phyloP scores from a whole-genome alignment of 2,329 filamentous ascomycete genomes.

The Paracoccidioides lutzii region DNA sequence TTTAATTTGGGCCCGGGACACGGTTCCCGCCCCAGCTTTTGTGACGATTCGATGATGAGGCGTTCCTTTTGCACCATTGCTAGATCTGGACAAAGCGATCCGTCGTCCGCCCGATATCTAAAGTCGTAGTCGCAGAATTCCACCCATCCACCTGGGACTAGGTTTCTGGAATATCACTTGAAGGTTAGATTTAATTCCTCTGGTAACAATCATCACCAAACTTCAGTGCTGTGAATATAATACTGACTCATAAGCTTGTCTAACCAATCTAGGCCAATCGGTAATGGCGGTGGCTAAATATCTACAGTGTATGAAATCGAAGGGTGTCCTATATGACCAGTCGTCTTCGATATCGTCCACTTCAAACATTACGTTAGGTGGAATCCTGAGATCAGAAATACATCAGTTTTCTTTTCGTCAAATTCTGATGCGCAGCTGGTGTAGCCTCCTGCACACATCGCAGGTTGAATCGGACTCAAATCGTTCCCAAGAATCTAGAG shows the following conservation, averaged over 20 bases:
- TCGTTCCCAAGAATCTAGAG: slow-evolving; percentile 10
- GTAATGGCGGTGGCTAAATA: slow-evolving; percentile 40
- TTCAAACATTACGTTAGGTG: slow-evolving; percentile 48
- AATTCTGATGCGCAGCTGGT: not conserved
- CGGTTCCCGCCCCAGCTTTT: slow-evolving; percentile 11
- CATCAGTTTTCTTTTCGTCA: not conserved
- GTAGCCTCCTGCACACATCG: slow-evolving; percentile 7
- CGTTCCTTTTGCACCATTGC: slow-evolving; percentile 3
- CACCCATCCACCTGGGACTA: slow-evolving; percentile 21
- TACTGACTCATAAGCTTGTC: slow-evolving; percentile 22
- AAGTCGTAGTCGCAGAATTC: slow-evolving; percentile 27
- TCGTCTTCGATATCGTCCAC: slow-evolving; percentile 50
- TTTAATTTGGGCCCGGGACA: slow-evolving; percentile 8
- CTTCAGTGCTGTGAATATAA: not conserved
- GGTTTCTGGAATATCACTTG: not conserved
- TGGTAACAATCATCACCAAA: not conserved
- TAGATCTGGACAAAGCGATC: slow-evolving; percentile 11
- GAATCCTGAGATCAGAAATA: slow-evolving; percentile 30
- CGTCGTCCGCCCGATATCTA: slow-evolving; percentile 18
- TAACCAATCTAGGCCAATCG: slow-evolving; percentile 40
- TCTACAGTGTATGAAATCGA: slow-evolving; percentile 45
- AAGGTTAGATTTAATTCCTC: not conserved
- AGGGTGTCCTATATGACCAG: slow-evolving; percentile 43
- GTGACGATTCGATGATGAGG: slow-evolving; percentile 15
- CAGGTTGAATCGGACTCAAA: slow-evolving; percentile 10